These are phyloP conservation scores for Diaporthe aspalathi DNA, from an alignment of 2,329 filamentous ascomycete species.

Conservation along the genomic window DNA sequence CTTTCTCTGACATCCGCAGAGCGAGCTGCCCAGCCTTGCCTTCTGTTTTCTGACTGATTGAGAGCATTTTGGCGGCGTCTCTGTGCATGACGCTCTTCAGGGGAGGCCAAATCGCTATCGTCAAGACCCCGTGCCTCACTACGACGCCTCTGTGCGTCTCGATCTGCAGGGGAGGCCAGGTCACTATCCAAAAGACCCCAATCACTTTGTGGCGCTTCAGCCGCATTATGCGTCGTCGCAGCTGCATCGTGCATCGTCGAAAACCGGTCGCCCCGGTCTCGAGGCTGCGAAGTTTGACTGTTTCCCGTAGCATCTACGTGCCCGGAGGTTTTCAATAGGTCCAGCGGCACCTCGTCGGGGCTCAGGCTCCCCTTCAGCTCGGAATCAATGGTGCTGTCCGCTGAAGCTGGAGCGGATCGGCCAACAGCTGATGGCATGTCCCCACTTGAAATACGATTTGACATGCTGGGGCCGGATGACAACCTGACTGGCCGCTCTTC, in stretches of 20 bases:
- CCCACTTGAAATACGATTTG: constrained; percentile 7
- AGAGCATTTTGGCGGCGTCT: neutral
- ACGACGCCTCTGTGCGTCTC: neutral
- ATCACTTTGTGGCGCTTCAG: neutral
- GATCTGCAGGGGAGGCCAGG: neutral
- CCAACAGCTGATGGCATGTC: neutral
- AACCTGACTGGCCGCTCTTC: neutral
- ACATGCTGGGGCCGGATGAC: neutral
- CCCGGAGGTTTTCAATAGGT: neutral
- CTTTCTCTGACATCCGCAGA: constrained; percentile 3
- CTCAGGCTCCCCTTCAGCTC: too few relatives aligned
- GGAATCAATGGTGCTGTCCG: neutral
- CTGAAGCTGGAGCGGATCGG: neutral
- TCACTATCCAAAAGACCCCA: neutral
- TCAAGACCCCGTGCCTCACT: neutral
- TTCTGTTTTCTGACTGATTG: neutral
- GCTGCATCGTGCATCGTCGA: neutral
- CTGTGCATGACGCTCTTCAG: neutral
- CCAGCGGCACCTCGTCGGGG: neutral
- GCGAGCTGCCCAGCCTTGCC: neutral
- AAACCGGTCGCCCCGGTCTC: constrained; percentile 4
- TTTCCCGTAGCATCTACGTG: too few relatives aligned
- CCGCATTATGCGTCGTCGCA: constrained; percentile 3
- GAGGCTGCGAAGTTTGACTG: neutral
- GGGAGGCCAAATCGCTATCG: neutral